These are phyloP conservation scores for Tetrastigma voinierianum DNA, from an alignment of 164 flowering plant genomes.

Conservation along the genomic window DNA sequence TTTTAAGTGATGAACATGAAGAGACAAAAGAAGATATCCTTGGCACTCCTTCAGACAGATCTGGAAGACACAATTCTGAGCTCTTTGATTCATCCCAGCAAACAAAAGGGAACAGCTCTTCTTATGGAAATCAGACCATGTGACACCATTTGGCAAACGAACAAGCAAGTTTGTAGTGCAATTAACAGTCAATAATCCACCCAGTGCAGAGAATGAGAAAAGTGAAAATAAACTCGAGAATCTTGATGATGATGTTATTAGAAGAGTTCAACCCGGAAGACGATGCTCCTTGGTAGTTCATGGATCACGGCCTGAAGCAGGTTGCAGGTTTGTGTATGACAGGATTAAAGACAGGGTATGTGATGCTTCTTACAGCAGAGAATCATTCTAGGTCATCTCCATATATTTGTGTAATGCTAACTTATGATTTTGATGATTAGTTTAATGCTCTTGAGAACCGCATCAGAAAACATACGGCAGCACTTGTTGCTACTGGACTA, in stretches of 20 bases:
- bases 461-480: slow-evolving; percentile 44
- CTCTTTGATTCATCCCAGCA: slow-evolving; percentile 35
- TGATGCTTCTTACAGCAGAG: slow-evolving; percentile 4
- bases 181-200: slow-evolving; percentile 37
- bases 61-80: slow-evolving; percentile 28
- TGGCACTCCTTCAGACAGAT: slow-evolving; percentile 51
- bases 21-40: slow-evolving; percentile 39
- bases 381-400: background rate
- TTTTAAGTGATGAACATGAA: slow-evolving; percentile 53
- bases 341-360: slow-evolving; percentile 84
- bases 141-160: slow-evolving; percentile 84
- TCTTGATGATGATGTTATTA: slow-evolving; percentile 73
- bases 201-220: slow-evolving; percentile 26
- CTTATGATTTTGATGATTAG: slow-evolving; percentile 33
- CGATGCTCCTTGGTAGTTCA: slow-evolving; percentile 67
- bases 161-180: slow-evolving; percentile 69
- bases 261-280: slow-evolving; percentile 55
- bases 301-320: slow-evolving; percentile 56
- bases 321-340: slow-evolving; percentile 92
- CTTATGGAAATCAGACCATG: slow-evolving; percentile 46
- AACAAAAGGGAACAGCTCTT: slow-evolving; percentile 41
- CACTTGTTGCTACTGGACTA: slow-evolving; percentile 53
- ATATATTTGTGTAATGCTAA: slow-evolving; percentile 2
- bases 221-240: slow-evolving; percentile 33
- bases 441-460: slow-evolving; percentile 75